phyloP scores from a whole-genome alignment of 2,329 filamentous ascomycete species.

The Xylariaceae sp. region DNA sequence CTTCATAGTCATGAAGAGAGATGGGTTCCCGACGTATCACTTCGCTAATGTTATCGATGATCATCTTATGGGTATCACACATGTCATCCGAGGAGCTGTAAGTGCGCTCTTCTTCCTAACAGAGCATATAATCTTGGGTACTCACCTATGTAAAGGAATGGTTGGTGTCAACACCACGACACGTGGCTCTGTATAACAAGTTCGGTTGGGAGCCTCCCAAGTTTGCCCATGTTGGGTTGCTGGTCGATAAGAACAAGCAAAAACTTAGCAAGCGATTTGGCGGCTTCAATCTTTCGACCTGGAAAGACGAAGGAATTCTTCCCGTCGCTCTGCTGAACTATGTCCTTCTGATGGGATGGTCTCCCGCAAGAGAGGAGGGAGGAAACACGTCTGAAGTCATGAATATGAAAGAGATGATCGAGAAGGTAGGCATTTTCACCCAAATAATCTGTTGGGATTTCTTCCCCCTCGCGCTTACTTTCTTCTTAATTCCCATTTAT shows the following conservation, averaged over 20 bases:
- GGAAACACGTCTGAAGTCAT: slow-evolving; percentile 63
- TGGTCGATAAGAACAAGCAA: slow-evolving; percentile 65
- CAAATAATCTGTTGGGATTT: no score
- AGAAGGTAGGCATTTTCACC: slow-evolving; percentile 51
- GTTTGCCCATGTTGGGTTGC: slow-evolving; percentile 79
- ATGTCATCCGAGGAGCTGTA: slow-evolving; percentile 86
- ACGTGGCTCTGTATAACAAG: slow-evolving; percentile 68
- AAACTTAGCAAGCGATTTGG: slow-evolving; percentile 85
- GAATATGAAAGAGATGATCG: slow-evolving; percentile 66
- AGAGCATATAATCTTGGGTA: no score
- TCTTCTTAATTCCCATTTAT: not conserved
- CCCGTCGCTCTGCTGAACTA: slow-evolving; percentile 68
- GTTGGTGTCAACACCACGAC: slow-evolving; percentile 86
- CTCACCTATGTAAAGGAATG: slow-evolving; percentile 66
- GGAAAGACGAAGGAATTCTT: slow-evolving; percentile 45
- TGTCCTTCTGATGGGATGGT: slow-evolving; percentile 82
- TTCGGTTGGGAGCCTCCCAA: slow-evolving; percentile 70
- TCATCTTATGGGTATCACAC: slow-evolving; percentile 90
- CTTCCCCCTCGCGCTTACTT: no score
- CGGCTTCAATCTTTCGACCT: slow-evolving; percentile 50
- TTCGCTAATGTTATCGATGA: slow-evolving; percentile 97
- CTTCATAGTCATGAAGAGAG: slow-evolving; percentile 85
- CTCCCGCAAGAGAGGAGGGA: slow-evolving; percentile 41
- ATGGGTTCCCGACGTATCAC: slow-evolving; percentile 93
- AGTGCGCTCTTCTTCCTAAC: slow-evolving; percentile 27